phyloP scores from a whole-genome alignment of 2,329 filamentous ascomycete species.

The Bipolaris cookei region DNA sequence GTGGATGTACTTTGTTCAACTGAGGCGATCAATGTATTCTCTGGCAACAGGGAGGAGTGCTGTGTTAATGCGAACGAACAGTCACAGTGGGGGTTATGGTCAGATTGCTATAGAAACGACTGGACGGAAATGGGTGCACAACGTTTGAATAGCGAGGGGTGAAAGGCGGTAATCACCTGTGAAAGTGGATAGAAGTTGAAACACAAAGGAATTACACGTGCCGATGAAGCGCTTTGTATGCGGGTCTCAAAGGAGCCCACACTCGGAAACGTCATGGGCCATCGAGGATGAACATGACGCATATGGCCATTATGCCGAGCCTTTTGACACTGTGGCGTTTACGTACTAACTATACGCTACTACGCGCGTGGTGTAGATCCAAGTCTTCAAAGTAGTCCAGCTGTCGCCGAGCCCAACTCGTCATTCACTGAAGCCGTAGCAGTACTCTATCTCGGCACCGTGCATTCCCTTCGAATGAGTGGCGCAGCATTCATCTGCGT shows the following conservation, averaged over 20 bases:
- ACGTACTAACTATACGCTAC: constrained; percentile 18
- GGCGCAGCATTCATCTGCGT: neutral
- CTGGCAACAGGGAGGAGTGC: neutral
- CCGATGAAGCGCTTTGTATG: constrained; percentile 33
- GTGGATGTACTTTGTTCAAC: neutral
- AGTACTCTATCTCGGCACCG: too few species aligned
- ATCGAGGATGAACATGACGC: constrained; percentile 22
- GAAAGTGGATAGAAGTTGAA: constrained; percentile 16
- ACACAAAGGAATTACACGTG: constrained; percentile 19
- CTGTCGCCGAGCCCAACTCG: neutral
- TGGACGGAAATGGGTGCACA: neutral
- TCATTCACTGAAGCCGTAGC: neutral
- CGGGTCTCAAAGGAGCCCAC: constrained; percentile 17
- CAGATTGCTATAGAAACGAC: constrained; percentile 7
- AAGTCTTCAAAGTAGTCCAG: constrained; percentile 2
- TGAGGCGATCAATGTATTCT: neutral
- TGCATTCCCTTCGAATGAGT: neutral
- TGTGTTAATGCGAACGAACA: constrained; percentile 7
- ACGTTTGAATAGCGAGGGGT: constrained; percentile 3
- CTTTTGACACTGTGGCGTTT: constrained; percentile 23
- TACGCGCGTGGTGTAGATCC: constrained; percentile 12
- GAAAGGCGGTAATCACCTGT: neutral
- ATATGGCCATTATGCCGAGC: constrained; percentile 18
- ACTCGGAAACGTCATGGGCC: constrained; percentile 26
- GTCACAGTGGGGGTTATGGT: neutral